Evolutionary conservation across 1,284 basidiomycete species (phyloP), one percentile per base, ranked within the genome.

Genomic region (Austroboletus niveus): DNA sequence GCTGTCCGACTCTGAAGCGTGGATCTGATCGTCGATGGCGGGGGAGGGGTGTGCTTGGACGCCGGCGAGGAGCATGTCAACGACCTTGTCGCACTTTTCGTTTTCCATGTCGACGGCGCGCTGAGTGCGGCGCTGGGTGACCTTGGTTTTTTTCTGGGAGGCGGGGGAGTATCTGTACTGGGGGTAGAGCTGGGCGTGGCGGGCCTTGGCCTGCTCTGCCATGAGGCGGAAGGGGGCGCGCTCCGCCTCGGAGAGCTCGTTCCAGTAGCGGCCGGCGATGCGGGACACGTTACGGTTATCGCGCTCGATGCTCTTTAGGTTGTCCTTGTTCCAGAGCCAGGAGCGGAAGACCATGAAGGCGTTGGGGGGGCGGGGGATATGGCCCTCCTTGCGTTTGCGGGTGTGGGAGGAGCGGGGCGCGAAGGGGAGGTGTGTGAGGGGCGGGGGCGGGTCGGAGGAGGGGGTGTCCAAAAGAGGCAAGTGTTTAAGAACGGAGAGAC

Each of bases 341-440:
- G 86, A 87, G 39, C 91, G 84, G 67, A 84, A 94, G 55, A 92
- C 71, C 68, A 94, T 89, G 74, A 93, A 94, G 6, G 89, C 83
- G 62, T 94, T 94, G 43, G 87, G 80, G 4, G 91, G 92, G 15
- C 90, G 82, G 48, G 85, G 84, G 53, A 91, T 80, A 60, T 79
- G 74, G 24, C 71, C 70, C 3, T 70, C 62, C 52, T 69, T 68
- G 53, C 72, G 72, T 54, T 72, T 75, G 56, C 73, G 73, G 4
- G 70, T 68, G 53, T 76, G 77, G 10, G 75, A 73, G 10, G 70
- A 58, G 35, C 67, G 68, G 43, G 59, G 59, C 11, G 60, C 20
- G 52, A 66, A 60, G 1, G 62, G 66, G 42, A 70, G 65, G 48
- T 71, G 60, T 3, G 68, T 69, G 47, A 57, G 8, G 45, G 59